These are phyloP conservation scores for Grosmannia clavigera DNA, from an alignment of 2,329 filamentous ascomycete genomes.

Conservation along the genomic window DNA sequence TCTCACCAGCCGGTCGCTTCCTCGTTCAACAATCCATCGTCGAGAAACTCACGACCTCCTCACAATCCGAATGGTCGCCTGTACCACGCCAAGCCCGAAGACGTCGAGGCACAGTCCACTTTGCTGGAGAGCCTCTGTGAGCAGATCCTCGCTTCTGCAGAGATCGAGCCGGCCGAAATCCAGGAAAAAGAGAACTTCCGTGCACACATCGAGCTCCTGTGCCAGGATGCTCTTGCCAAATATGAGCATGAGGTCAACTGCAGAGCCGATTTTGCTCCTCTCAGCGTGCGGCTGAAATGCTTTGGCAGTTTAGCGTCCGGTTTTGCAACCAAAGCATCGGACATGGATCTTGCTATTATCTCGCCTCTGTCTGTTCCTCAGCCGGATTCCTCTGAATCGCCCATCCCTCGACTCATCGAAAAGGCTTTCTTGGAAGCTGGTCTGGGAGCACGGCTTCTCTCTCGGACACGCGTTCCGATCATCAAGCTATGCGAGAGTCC, in stretches of 20 bases:
- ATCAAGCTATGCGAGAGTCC: slow-evolving; percentile 75
- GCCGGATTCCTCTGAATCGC: slow-evolving; percentile 41
- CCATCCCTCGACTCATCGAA: slow-evolving; percentile 63
- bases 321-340: slow-evolving; percentile 76
- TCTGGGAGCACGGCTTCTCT: slow-evolving; percentile 64
- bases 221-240: slow-evolving; percentile 43
- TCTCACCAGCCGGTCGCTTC: slow-evolving; percentile 9
- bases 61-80: slow-evolving; percentile 15
- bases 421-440: slow-evolving; percentile 60
- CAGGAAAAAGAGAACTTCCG: slow-evolving; percentile 62
- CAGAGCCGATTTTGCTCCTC: slow-evolving; percentile 32
- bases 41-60: slow-evolving; percentile 5
- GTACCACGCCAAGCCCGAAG: slow-evolving; percentile 23
- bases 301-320: slow-evolving; percentile 78
- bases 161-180: slow-evolving; percentile 52
- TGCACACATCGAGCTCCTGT: slow-evolving; percentile 48
- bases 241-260: slow-evolving; percentile 33
- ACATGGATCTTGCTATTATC: slow-evolving; percentile 78
- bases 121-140: slow-evolving; percentile 37
- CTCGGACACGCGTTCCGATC: slow-evolving; percentile 71
- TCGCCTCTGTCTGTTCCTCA: slow-evolving; percentile 46
- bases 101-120: slow-evolving; percentile 33
- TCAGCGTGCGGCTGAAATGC: slow-evolving; percentile 55
- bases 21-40: slow-evolving; percentile 11
- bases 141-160: slow-evolving; percentile 40